These are phyloP conservation scores for Juncus inflexus DNA, from an alignment of 176 grass and related monocot genomes.

Conservation along the genomic window DNA sequence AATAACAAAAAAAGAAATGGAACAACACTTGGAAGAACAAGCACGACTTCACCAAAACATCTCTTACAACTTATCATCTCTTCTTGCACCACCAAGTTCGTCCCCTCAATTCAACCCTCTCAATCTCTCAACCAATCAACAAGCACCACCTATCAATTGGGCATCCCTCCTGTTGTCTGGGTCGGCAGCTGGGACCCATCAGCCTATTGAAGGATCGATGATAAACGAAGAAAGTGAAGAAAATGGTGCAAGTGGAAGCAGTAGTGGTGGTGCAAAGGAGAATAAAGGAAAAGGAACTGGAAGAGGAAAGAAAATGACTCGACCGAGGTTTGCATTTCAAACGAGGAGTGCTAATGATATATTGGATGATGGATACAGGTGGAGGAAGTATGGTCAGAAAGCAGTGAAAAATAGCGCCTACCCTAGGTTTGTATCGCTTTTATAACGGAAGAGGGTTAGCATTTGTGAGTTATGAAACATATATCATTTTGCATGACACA, in stretches of 20 bases:
- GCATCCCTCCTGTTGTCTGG: slow-evolving; percentile 22
- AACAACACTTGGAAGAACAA: slow-evolving; percentile 43
- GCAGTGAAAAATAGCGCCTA: slow-evolving; percentile 81
- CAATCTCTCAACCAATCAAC: slow-evolving; percentile 14
- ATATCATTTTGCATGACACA: neutral
- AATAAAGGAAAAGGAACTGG: slow-evolving; percentile 30
- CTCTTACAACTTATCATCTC: slow-evolving; percentile 41
- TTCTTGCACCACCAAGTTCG: slow-evolving; percentile 24
- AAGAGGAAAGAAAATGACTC: slow-evolving; percentile 53
- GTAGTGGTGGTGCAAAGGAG: neutral
- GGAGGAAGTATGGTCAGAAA: slow-evolving; percentile 97
- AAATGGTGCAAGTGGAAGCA: slow-evolving; percentile 31
- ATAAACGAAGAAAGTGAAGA: slow-evolving; percentile 30
- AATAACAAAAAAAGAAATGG: slow-evolving; percentile 10
- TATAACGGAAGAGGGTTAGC: neutral
- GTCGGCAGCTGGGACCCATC: neutral
- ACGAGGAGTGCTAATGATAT: slow-evolving; percentile 81
- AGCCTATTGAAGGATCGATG: slow-evolving; percentile 6
- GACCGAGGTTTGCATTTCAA: slow-evolving; percentile 81
- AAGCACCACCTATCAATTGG: slow-evolving; percentile 25
- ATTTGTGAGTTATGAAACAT: slow-evolving; percentile 11
- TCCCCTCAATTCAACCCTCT: slow-evolving; percentile 24
- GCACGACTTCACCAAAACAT: slow-evolving; percentile 31
- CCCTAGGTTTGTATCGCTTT: slow-evolving; percentile 49
- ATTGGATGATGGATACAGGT: slow-evolving; percentile 86